Percentiles rank a stretch among this genome's conserved stretches.
phyloP scores from a whole-genome alignment of 805 yeast genomes.

The Schizosaccharomyces octosporus region DNA sequence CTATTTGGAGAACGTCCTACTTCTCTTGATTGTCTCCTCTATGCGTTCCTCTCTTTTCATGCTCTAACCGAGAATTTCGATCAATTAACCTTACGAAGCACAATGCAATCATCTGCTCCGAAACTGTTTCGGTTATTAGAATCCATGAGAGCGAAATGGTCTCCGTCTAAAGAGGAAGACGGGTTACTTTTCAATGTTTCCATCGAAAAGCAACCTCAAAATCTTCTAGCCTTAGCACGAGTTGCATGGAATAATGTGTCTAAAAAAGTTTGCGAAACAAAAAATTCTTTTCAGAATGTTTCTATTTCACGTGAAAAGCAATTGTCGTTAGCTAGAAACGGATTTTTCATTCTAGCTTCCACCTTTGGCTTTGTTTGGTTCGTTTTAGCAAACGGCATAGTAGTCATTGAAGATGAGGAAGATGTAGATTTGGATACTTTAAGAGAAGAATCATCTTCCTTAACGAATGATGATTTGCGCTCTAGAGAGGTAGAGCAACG shows the following conservation, averaged over 20 bases:
- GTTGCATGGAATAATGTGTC: neutral
- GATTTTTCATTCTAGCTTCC: neutral
- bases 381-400: neutral
- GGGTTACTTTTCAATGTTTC: neutral
- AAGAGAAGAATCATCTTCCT: neutral
- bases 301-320: neutral
- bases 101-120: neutral
- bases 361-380: neutral
- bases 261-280: neutral
- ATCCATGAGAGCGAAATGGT: neutral
- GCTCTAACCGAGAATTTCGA: neutral
- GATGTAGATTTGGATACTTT: neutral
- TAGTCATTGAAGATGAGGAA: neutral
- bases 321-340: neutral
- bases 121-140: neutral
- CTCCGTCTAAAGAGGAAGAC: neutral
- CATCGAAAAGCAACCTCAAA: neutral
- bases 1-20: neutral
- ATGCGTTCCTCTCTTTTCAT: neutral
- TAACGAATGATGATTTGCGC: too few species aligned
- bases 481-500: too few species aligned
- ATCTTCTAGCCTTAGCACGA: neutral
- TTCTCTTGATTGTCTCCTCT: neutral
- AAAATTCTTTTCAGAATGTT: neutral
- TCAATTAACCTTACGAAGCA: neutral